phyloP scores from a whole-genome alignment of 2,329 filamentous ascomycete species.

The Beauveria rudraprayagi region DNA sequence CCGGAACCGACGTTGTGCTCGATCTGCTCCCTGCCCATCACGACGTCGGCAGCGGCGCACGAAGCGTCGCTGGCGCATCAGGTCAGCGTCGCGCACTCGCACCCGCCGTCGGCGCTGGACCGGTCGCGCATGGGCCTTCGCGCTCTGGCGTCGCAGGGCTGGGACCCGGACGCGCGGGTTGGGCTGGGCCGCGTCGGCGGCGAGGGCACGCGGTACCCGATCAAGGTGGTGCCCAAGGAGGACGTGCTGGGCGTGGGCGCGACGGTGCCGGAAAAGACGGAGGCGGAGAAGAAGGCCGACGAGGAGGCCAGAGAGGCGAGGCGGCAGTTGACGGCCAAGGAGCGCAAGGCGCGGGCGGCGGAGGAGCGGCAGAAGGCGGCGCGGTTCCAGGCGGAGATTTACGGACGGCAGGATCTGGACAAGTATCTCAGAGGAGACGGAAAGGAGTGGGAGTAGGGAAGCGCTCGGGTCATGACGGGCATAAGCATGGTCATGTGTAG shows the following conservation, averaged over 20 bases:
- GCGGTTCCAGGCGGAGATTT: constrained; percentile 62
- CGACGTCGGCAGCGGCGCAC: constrained; percentile 34
- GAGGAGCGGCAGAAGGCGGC: constrained; percentile 57
- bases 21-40: constrained; percentile 29
- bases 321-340: constrained; percentile 59
- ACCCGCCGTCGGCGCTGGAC: constrained; percentile 65
- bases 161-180: constrained; percentile 62
- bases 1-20: constrained; percentile 21
- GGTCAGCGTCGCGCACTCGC: constrained; percentile 58
- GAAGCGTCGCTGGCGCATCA: constrained; percentile 63
- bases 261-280: constrained; percentile 30
- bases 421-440: constrained; percentile 54
- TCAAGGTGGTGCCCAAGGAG: constrained; percentile 65
- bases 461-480: background rate
- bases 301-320: constrained; percentile 34
- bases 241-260: constrained; percentile 68
- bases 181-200: constrained; percentile 56
- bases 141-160: constrained; percentile 59
- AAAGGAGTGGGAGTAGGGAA: constrained; percentile 15
- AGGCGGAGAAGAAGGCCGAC: constrained; percentile 33
- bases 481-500: background rate
- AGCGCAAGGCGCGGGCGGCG: constrained; percentile 52
- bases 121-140: constrained; percentile 61
- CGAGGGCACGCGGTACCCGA: constrained; percentile 66
- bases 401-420: constrained; percentile 66